These are phyloP conservation scores for Hymenoscyphus infarciens DNA, from an alignment of 2,329 filamentous ascomycete genomes.

Conservation along the genomic window DNA sequence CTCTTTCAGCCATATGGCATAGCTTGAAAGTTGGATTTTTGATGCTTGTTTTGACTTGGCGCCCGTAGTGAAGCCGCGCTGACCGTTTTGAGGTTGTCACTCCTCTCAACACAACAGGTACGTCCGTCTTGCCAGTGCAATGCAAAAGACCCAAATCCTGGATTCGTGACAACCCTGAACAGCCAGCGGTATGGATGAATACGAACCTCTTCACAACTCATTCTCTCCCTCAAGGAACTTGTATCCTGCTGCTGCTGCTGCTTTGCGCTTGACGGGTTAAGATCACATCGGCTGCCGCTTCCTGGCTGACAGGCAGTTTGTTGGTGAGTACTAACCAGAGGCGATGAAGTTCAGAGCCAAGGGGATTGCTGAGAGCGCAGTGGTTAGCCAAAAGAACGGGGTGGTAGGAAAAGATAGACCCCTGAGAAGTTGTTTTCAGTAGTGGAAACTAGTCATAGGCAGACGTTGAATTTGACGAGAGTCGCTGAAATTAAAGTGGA, in stretches of 20 bases:
- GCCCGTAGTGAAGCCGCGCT: slow-evolving; percentile 76
- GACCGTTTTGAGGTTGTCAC: background rate
- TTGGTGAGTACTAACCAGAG: slow-evolving; percentile 69
- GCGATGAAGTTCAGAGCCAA: slow-evolving; percentile 87
- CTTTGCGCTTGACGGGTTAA: slow-evolving; percentile 27
- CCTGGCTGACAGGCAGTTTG: slow-evolving; percentile 42
- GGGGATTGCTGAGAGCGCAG: slow-evolving; percentile 58
- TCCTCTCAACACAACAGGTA: slow-evolving; percentile 13
- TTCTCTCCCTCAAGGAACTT: slow-evolving; percentile 21
- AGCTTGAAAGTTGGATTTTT: slow-evolving; percentile 50
- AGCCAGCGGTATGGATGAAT: slow-evolving; percentile 31
- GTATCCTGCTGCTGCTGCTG: slow-evolving; percentile 14
- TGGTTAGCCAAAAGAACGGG: slow-evolving; percentile 15
- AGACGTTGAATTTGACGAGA: no score
- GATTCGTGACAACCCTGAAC: slow-evolving; percentile 13
- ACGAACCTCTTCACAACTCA: slow-evolving; percentile 38
- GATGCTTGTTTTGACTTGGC: slow-evolving; percentile 56
- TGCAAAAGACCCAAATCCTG: background rate
- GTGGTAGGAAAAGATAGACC: background rate
- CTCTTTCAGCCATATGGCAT: slow-evolving; percentile 19
- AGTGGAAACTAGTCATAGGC: no score
- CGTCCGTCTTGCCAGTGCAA: slow-evolving; percentile 4
- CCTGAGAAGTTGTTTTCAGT: no score
- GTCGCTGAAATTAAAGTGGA: slow-evolving; percentile 9
- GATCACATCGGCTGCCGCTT: slow-evolving; percentile 56